These are phyloP conservation scores for Acanthamoeba healyi DNA, from an alignment of 208 protist species.

Conservation along the genomic window DNA sequence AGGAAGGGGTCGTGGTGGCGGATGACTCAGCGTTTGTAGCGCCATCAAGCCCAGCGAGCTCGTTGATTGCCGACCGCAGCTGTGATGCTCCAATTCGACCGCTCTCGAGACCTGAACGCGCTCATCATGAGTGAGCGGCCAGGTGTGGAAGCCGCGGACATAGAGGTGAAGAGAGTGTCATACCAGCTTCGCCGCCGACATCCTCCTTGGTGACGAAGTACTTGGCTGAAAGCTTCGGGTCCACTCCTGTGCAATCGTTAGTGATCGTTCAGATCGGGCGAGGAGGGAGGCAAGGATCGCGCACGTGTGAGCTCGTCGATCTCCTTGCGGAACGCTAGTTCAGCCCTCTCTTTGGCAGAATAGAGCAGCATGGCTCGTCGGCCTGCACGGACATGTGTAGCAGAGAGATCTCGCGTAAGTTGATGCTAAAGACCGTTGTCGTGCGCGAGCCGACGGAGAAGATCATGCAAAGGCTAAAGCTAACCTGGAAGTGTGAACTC, in stretches of 20 bases:
- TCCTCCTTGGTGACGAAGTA: constrained; percentile 5
- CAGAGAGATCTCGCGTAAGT: not conserved
- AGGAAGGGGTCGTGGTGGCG: not conserved
- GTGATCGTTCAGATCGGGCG: too few relatives aligned
- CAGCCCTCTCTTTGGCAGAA: not conserved
- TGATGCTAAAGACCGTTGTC: too few relatives aligned
- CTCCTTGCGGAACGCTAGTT: constrained; percentile 3
- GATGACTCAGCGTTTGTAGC: not conserved
- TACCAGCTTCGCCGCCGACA: not conserved
- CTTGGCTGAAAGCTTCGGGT: not conserved
- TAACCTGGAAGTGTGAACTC: not conserved
- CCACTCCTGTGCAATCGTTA: not conserved
- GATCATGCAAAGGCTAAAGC: not conserved
- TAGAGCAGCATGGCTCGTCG: constrained; percentile 13
- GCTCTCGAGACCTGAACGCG: not conserved
- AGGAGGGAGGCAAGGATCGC: not conserved
- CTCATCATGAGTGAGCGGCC: too few relatives aligned
- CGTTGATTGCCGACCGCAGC: not conserved
- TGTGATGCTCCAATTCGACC: not conserved
- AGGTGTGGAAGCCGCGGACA: too few relatives aligned
- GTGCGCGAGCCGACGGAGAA: too few relatives aligned
- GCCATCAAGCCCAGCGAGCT: not conserved
- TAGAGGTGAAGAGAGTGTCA: not conserved
- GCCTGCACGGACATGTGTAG: not conserved
- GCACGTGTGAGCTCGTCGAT: not conserved